These are phyloP conservation scores for Penicillium paneum DNA, from an alignment of 2,329 filamentous ascomycete genomes.

Conservation along the genomic window DNA sequence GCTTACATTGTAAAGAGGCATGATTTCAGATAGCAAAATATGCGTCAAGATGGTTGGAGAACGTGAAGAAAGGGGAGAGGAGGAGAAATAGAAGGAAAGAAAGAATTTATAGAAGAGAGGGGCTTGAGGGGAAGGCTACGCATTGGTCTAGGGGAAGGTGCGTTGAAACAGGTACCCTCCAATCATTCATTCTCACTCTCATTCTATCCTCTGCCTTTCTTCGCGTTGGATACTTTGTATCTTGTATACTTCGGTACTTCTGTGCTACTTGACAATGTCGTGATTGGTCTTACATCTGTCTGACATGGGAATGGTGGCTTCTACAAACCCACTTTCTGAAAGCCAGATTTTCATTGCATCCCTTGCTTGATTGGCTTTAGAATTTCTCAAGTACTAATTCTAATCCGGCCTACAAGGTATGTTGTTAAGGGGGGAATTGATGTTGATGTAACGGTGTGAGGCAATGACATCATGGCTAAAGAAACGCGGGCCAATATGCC, in stretches of 20 bases:
- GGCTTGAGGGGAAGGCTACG: not conserved
- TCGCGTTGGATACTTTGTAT: not conserved
- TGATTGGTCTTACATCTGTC: not conserved
- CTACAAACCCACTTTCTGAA: not conserved
- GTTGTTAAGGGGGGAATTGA: not conserved
- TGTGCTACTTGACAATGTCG: not conserved
- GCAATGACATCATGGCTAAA: constrained; percentile 1
- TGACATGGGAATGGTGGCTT: not conserved
- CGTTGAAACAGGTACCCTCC: constrained; percentile 10
- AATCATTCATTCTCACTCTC: not conserved
- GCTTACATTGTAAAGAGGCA: constrained; percentile 43
- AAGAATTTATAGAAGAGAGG: not conserved
- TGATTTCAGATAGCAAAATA: constrained; percentile 11
- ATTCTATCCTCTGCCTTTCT: not conserved
- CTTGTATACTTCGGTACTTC: not conserved
- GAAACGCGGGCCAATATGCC: not conserved
- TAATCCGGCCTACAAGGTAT: not conserved
- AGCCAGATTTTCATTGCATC: not conserved
- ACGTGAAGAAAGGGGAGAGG: not conserved
- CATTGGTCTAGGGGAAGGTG: not conserved
- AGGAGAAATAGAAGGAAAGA: not conserved
- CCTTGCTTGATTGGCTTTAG: not conserved
- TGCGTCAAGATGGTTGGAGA: not conserved
- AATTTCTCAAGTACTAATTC: not conserved
- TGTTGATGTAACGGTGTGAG: not conserved